Base-by-base conservation (phyloP, 169 alveolate genomes). In the Toxoplasma gondii region DNA sequence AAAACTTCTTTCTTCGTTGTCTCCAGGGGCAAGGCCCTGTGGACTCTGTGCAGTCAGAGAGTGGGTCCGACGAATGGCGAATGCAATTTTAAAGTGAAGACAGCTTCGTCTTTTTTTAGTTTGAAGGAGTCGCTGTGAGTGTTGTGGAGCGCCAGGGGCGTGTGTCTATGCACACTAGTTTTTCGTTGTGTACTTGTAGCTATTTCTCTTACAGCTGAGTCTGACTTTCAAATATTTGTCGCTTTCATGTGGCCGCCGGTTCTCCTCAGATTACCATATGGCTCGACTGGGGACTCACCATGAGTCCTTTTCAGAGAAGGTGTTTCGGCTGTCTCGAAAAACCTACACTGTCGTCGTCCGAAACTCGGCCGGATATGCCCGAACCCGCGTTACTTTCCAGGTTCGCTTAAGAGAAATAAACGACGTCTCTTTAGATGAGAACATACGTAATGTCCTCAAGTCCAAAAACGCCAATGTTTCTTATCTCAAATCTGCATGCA, bases 311-410 rank as follows among this genome's bases (percentile, higher is more conserved):
- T 41, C 34, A 44, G 94, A 19, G 44, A 41, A 83, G 39, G 84
- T 70, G 41, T 34, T 92, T n/a, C 82, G 94, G 22, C 82, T 92
- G 31, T 67, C 92, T 34, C 74, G 94, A 31, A 78, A 58, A 54
- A 92, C 94, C 27, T 92, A 92, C 70, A 80, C 81, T 2, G 82
- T 92, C 31, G 87, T 81, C 69, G 88, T 83, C 41, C 17, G 94
- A 38, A 92, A 92, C 38, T 44, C 80, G 44, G 94, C 94, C 29
- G 94, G 94, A 36, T 92, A 87, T 43, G 92, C 94, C 9, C 78
- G 87, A 44, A 78, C 94, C 12, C 78, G 94, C 49, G 92, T 92
- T 12, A 92, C 94, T 7, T 92, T 92, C 70, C 94, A 84, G 67
- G 94, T 44, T 16, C 34, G 67, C 88, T 38, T 49, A 12, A 36